These are phyloP conservation scores for Sicyos baderoa DNA, from an alignment of 306 rosid genomes.

Conservation along the genomic window DNA sequence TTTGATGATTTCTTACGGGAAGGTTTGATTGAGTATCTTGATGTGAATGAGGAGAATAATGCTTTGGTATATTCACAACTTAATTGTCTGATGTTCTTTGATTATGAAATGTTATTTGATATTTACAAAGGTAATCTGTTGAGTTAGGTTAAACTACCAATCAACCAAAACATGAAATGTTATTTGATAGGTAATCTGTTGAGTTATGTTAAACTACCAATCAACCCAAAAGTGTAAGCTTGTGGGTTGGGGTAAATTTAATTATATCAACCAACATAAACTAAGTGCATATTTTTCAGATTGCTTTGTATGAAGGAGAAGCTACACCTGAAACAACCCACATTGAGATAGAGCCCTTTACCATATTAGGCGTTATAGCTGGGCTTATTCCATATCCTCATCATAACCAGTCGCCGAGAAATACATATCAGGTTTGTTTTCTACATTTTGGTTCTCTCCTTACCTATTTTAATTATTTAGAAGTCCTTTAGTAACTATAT, in stretches of 20 bases:
- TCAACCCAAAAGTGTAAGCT: too few species aligned
- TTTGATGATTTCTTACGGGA: conserved; percentile 78
- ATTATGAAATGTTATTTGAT: conserved; percentile 15
- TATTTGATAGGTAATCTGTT: too few species aligned
- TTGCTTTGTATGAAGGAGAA: conserved; percentile 81
- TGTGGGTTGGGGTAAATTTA: too few species aligned
- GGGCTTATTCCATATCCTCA: conserved; percentile 96
- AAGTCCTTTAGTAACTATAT: neutral
- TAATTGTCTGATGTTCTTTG: conserved; percentile 16
- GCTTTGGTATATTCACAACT: conserved; percentile 55
- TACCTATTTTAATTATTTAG: neutral
- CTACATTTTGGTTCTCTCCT: neutral
- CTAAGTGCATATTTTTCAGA: conserved; percentile 34
- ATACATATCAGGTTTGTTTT: conserved; percentile 74
- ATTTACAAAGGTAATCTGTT: neutral
- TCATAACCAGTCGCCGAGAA: conserved; percentile 98
- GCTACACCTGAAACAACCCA: conserved; percentile 64
- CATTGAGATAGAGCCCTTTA: conserved; percentile 89
- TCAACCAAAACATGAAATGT: too few species aligned
- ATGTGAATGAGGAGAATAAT: conserved; percentile 93
- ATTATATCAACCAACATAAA: too few species aligned
- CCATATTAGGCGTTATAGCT: conserved; percentile 80
- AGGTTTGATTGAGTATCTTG: conserved; percentile 91
- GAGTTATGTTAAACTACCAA: too few species aligned
- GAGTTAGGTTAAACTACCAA: too few species aligned